Evolutionary conservation across 768 basidiomycete genomes (phyloP).

Genomic region (Tricholoma sp.): DNA sequence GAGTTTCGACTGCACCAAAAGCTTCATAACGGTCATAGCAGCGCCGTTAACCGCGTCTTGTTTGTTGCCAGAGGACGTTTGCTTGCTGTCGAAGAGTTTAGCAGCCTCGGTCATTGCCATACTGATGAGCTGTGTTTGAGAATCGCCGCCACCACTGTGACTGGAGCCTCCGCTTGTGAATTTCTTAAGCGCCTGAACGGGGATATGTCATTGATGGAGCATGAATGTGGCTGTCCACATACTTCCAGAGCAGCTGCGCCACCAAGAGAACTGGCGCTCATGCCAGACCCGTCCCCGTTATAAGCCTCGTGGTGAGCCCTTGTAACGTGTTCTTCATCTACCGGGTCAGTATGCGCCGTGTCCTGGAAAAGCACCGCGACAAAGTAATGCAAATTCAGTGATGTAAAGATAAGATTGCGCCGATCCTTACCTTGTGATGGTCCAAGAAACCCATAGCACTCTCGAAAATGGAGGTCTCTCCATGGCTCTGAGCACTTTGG

Average conservation of each 20-base stretch:
- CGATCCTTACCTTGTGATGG: slow-evolving; percentile 41
- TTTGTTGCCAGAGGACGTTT: slow-evolving; percentile 63
- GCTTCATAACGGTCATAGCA: slow-evolving; percentile 81
- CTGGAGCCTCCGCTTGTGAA: slow-evolving; percentile 53
- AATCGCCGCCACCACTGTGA: slow-evolving; percentile 35
- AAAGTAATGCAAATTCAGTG: neutral
- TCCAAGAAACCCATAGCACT: slow-evolving; percentile 48
- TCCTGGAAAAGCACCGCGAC: slow-evolving; percentile 25
- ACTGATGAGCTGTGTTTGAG: slow-evolving; percentile 68
- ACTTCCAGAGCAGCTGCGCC: slow-evolving; percentile 78
- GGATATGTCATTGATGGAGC: neutral
- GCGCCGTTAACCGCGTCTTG: slow-evolving; percentile 85
- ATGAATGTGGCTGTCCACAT: slow-evolving; percentile 2
- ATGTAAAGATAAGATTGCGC: neutral
- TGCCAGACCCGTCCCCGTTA: slow-evolving; percentile 39
- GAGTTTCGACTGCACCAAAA: slow-evolving; percentile 68
- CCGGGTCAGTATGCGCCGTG: slow-evolving; percentile 49
- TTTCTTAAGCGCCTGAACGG: slow-evolving; percentile 51
- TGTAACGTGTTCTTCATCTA: slow-evolving; percentile 64
- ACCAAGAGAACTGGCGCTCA: slow-evolving; percentile 63
- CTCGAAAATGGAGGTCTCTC: slow-evolving; percentile 52
- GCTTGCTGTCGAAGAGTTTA: slow-evolving; percentile 69
- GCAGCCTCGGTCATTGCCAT: slow-evolving; percentile 81
- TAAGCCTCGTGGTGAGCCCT: slow-evolving; percentile 63
- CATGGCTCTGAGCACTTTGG: slow-evolving; percentile 46